A percentile compares a stretch with the other conserved stretches of the same genome.
Evolutionary conservation across 495 filamentous ascomycete genomes (phyloP).

Genomic region (Diplogelasinospora grovesii): DNA sequence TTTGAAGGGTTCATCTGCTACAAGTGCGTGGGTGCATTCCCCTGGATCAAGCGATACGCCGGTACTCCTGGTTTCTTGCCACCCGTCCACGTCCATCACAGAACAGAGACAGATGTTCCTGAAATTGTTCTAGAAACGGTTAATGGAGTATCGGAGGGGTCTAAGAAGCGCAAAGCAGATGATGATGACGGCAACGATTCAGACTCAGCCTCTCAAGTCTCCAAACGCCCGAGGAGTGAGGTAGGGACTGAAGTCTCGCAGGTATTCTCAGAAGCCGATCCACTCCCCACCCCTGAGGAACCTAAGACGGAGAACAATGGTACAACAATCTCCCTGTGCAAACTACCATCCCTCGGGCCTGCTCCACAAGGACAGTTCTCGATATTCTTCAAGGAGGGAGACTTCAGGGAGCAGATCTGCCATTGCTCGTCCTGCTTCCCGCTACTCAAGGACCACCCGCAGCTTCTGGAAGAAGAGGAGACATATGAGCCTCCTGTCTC

Average conservation of each 20-base stretch:
- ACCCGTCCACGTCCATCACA: slow-evolving; percentile 52
- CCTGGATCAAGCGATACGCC: slow-evolving; percentile 92
- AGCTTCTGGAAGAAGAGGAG: slow-evolving; percentile 90
- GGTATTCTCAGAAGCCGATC: not conserved
- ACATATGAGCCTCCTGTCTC: slow-evolving; percentile 86
- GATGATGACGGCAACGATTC: slow-evolving; percentile 42
- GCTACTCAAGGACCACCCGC: slow-evolving; percentile 56
- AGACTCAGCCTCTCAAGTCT: slow-evolving; percentile 26
- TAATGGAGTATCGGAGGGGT: slow-evolving; percentile 6
- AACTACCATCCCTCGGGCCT: slow-evolving; percentile 43
- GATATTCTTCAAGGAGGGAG: slow-evolving; percentile 64
- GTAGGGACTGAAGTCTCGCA: slow-evolving; percentile 8
- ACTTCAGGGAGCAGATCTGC: slow-evolving; percentile 75
- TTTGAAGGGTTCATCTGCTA: slow-evolving; percentile 91
- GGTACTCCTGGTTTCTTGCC: slow-evolving; percentile 73
- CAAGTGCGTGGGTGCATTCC: slow-evolving; percentile 81
- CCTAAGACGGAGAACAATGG: not conserved
- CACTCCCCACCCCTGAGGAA: not conserved
- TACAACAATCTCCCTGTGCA: slow-evolving; percentile 29
- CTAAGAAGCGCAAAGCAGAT: slow-evolving; percentile 74
- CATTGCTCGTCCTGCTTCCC: slow-evolving; percentile 75
- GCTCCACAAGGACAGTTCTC: slow-evolving; percentile 56
- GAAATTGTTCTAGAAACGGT: not conserved
- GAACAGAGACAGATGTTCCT: slow-evolving; percentile 11
- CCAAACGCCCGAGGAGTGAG: slow-evolving; percentile 56